Conservation (phyloP, 768 basidiomycete genomes). For the Tricholomella constricta region DNA sequence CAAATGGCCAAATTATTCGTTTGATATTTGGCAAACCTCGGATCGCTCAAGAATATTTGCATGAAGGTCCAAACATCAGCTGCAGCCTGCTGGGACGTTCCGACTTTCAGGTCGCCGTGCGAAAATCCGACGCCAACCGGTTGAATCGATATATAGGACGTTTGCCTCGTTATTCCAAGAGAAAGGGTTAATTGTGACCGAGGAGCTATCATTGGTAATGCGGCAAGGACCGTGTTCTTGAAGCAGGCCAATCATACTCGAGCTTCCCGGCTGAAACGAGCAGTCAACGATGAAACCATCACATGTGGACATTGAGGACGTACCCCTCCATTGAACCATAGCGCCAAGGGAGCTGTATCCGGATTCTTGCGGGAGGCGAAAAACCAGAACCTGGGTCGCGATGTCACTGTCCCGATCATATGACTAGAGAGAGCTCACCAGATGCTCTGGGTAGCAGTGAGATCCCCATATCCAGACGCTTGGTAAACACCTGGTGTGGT, state of each 20-base stretch:
- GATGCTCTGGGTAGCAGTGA: conserved; percentile 56
- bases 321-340: conserved; percentile 71
- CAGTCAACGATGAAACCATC: not conserved
- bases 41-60: conserved; percentile 61
- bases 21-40: conserved; percentile 50
- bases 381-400: conserved; percentile 62
- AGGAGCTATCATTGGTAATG: conserved; percentile 53
- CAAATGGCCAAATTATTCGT: conserved; percentile 54
- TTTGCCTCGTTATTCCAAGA: conserved; percentile 64
- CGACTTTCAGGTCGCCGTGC: conserved; percentile 49
- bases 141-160: conserved; percentile 64
- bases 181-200: conserved; percentile 51
- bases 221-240: conserved; percentile 80
- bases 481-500: conserved; percentile 63
- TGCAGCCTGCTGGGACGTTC: conserved; percentile 56
- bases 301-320: conserved; percentile 9
- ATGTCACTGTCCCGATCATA: not conserved
- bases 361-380: conserved; percentile 66
- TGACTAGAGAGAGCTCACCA: conserved; percentile 37
- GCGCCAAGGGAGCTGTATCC: conserved; percentile 58
- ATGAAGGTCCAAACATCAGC: conserved; percentile 62
- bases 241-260: conserved; percentile 64
- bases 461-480: conserved; percentile 65
- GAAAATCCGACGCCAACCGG: conserved; percentile 67
- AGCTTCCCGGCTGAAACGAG: conserved; percentile 48